Evolutionary conservation across 306 rosid species (phyloP).

Genomic region (Pyrus communis): DNA sequence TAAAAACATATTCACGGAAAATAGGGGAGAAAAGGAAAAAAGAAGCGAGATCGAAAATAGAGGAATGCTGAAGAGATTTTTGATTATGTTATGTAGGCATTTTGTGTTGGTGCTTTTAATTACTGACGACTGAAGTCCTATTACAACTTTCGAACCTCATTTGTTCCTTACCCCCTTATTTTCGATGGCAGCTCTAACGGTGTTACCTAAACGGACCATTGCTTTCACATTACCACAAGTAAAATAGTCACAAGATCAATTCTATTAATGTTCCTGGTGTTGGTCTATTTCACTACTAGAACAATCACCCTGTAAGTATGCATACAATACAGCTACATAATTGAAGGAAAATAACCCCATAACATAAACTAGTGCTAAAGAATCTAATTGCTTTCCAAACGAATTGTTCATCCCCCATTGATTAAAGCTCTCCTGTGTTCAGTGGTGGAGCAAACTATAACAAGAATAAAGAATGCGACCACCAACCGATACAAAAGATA

Average conservation of each 20-base stretch:
- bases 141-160: too few relatives aligned
- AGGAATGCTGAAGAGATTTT: neutral
- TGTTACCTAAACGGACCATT: too few relatives aligned
- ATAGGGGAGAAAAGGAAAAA: neutral
- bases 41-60: neutral
- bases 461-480: conserved; percentile 1
- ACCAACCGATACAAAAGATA: conserved; percentile 7
- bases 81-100: neutral
- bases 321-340: neutral
- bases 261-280: neutral
- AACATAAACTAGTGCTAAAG: neutral
- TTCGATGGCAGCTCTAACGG: too few relatives aligned
- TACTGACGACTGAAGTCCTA: neutral
- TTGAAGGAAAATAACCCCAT: neutral
- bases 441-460: neutral
- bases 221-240: too few relatives aligned
- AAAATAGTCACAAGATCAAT: too few relatives aligned
- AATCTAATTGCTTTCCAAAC: neutral
- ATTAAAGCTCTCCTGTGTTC: neutral
- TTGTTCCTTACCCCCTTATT: too few relatives aligned
- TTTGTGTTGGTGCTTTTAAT: neutral
- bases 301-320: neutral
- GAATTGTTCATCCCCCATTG: neutral
- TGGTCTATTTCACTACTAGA: neutral
- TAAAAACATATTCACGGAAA: neutral